Evolutionary conservation across 78 protist species (phyloP).

Genomic region (Pelomyxa schiedti): DNA sequence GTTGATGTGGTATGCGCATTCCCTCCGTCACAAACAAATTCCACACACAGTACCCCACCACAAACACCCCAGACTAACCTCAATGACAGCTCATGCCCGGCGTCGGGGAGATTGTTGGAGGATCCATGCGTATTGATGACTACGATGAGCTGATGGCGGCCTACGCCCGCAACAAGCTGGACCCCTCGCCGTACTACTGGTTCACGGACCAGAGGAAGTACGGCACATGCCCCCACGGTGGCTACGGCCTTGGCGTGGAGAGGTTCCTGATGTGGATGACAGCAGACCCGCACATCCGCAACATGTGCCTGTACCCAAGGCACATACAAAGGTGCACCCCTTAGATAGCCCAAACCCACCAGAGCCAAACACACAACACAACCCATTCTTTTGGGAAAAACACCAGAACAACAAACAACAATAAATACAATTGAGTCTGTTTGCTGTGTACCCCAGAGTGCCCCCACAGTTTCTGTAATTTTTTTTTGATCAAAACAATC

Average conservation of each 20-base stretch:
- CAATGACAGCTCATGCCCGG: slow-evolving; percentile 95
- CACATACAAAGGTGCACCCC: slow-evolving; percentile 69
- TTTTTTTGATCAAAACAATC: too few relatives aligned
- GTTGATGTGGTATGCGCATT: too few relatives aligned
- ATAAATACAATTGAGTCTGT: too few relatives aligned
- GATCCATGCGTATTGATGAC: slow-evolving; percentile 79
- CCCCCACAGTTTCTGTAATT: too few relatives aligned
- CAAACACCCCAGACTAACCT: too few relatives aligned
- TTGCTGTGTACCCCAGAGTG: too few relatives aligned
- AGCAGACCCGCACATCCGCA: slow-evolving; percentile 70
- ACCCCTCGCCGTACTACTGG: slow-evolving; percentile 89
- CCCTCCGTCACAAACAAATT: neutral
- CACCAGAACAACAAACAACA: too few relatives aligned
- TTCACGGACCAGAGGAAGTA: slow-evolving; percentile 82
- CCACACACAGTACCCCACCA: neutral
- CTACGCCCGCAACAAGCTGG: slow-evolving; percentile 67
- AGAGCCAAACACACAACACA: too few relatives aligned
- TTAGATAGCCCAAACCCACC: slow-evolving; percentile 12
- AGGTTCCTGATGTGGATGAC: slow-evolving; percentile 82
- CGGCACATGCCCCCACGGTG: slow-evolving; percentile 93
- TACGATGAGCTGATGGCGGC: slow-evolving; percentile 51
- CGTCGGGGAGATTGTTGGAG: slow-evolving; percentile 97
- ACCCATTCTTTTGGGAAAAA: too few relatives aligned
- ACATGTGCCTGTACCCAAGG: slow-evolving; percentile 86
- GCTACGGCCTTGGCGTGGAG: slow-evolving; percentile 94